Evolutionary conservation across 1,139 yeast species (phyloP).

Genomic region (Hemisphaericaspora lyxosophila): DNA sequence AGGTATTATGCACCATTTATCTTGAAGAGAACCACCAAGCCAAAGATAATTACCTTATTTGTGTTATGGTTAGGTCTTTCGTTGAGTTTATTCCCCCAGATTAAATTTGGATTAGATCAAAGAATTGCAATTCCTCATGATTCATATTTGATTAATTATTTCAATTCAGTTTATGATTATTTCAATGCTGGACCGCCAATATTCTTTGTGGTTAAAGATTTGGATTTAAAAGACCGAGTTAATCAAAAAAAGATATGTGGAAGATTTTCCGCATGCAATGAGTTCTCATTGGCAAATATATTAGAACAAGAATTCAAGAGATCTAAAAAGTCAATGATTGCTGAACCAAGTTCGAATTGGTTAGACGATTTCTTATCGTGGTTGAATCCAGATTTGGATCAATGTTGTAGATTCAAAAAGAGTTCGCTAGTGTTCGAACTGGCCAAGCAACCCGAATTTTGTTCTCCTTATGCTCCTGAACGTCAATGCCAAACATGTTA

Average conservation of each 20-base stretch:
- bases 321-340: conserved; percentile 59
- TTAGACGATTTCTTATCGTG: conserved; percentile 85
- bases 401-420: conserved; percentile 76
- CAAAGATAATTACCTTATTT: conserved; percentile 54
- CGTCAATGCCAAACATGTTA: conserved; percentile 75
- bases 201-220: conserved; percentile 70
- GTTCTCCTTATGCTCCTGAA: conserved; percentile 68
- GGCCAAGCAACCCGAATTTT: conserved; percentile 41
- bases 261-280: conserved; percentile 78
- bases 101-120: conserved; percentile 84
- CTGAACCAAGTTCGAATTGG: conserved; percentile 89
- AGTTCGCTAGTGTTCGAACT: conserved; percentile 10
- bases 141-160: conserved; percentile 79
- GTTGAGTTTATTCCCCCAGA: conserved; percentile 62
- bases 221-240: conserved; percentile 58
- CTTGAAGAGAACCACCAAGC: conserved; percentile 46
- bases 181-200: conserved; percentile 91
- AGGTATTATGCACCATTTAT: conserved; percentile 52
- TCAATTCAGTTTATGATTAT: conserved; percentile 69
- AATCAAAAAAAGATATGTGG: conserved; percentile 83
- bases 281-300: conserved; percentile 76
- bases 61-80: conserved; percentile 66
- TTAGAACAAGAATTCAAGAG: conserved; percentile 83
- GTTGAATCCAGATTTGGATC: conserved; percentile 82
- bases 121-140: conserved; percentile 81